Percentiles rank a stretch among this genome's conserved stretches.
Conservation (phyloP, 306 rosid species). For the Rosa persica region DNA sequence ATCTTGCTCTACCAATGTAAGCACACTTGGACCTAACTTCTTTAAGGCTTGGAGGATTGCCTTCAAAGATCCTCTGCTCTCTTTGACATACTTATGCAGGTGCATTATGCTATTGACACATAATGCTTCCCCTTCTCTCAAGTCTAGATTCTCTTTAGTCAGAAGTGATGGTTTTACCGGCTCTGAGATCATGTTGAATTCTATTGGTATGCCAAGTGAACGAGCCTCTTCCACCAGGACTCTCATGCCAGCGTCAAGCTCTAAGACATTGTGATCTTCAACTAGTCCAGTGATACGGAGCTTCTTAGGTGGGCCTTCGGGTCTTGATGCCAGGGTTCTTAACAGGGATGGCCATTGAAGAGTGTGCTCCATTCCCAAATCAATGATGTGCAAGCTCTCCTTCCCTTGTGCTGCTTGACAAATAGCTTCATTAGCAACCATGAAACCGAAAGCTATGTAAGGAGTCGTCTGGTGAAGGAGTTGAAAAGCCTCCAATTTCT, state of each 20-base stretch:
- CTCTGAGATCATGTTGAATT: conserved; percentile 45
- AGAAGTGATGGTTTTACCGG: conserved; percentile 47
- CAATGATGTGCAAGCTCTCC: conserved; percentile 59
- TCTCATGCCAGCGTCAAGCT: conserved; percentile 45
- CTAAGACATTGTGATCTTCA: conserved; percentile 24
- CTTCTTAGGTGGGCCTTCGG: conserved; percentile 56
- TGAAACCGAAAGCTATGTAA: conserved; percentile 62
- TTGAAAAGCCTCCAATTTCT: conserved; percentile 62
- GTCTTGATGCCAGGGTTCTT: conserved; percentile 63
- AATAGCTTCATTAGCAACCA: conserved; percentile 83
- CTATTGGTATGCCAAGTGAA: conserved; percentile 50
- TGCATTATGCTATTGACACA: conserved; percentile 58
- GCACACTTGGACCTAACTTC: conserved; percentile 50
- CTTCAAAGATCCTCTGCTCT: conserved; percentile 68
- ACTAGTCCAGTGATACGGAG: conserved; percentile 56
- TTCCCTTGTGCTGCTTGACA: conserved; percentile 59
- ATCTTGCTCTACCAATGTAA: conserved; percentile 74
- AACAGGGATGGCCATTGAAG: conserved; percentile 82
- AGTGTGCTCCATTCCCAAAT: conserved; percentile 64
- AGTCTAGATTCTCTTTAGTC: conserved; percentile 51
- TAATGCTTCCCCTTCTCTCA: conserved; percentile 66
- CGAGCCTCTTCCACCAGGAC: conserved; percentile 57
- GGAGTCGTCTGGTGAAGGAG: conserved; percentile 82
- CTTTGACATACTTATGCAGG: conserved; percentile 61
- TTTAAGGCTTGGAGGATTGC: conserved; percentile 64